These are phyloP conservation scores for Cladosporium phlei DNA, from an alignment of 2,329 filamentous ascomycete genomes.

Conservation along the genomic window DNA sequence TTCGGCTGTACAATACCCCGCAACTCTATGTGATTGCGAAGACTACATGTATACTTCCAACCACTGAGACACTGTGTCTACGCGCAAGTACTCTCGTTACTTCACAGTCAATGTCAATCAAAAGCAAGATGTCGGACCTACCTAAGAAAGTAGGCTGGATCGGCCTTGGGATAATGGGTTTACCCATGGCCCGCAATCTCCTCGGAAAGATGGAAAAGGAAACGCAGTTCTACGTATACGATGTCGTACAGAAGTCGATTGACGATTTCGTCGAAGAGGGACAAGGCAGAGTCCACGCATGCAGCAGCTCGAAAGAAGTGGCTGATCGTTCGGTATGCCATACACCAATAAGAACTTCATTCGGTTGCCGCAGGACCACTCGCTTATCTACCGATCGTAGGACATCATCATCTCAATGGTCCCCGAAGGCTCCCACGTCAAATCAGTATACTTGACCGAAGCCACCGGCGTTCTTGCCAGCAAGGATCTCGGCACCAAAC, in stretches of 20 bases:
- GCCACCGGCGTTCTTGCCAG: constrained; percentile 40
- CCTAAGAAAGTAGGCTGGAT: constrained; percentile 44
- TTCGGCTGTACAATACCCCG: constrained; percentile 6
- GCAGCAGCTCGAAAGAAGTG: constrained; percentile 44
- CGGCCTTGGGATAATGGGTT: constrained; percentile 53
- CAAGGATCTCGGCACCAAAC: constrained; percentile 39
- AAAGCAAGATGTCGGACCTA: constrained; percentile 20
- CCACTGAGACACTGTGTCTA: no score
- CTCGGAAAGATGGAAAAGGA: constrained; percentile 42
- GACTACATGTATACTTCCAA: no score
- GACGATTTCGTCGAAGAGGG: constrained; percentile 41
- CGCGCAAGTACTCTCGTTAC: neutral
- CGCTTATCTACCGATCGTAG: constrained; percentile 25
- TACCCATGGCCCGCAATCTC: constrained; percentile 50
- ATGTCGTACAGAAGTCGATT: constrained; percentile 42
- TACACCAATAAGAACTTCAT: neutral
- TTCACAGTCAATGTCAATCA: neutral
- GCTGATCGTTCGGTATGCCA: constrained; percentile 45
- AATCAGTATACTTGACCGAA: constrained; percentile 47
- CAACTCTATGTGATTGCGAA: no score
- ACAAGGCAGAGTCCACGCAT: constrained; percentile 36
- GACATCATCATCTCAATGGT: constrained; percentile 51
- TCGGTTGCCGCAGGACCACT: neutral
- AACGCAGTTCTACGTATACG: constrained; percentile 46
- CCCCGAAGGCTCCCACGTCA: constrained; percentile 49